Evolutionary conservation across 2,329 filamentous ascomycete species (phyloP).

Genomic region (Thyridium curvatum): DNA sequence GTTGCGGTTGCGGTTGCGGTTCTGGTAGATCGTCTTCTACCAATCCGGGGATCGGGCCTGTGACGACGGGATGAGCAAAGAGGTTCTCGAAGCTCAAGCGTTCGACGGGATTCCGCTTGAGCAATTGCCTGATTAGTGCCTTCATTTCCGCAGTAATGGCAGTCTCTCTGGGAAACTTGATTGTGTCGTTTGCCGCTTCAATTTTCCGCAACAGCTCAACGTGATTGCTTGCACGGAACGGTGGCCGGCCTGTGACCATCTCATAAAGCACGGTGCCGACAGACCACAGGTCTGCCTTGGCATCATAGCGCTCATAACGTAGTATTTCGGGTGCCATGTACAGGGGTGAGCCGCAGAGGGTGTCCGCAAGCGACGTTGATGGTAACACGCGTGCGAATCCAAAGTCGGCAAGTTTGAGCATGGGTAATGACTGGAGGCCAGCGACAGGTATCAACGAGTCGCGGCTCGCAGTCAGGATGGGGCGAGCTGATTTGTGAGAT

Average conservation of each 20-base stretch:
- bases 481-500: constrained; percentile 53
- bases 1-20: constrained; percentile 3
- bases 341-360: constrained; percentile 88
- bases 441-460: constrained; percentile 75
- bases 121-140: constrained; percentile 66
- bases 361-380: constrained; percentile 87
- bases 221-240: constrained; percentile 89
- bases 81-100: constrained; percentile 82
- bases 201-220: constrained; percentile 91
- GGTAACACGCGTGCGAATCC: constrained; percentile 94
- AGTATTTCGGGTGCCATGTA: constrained; percentile 99
- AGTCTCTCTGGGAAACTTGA: constrained; percentile 72
- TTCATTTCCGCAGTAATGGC: constrained; percentile 72
- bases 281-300: constrained; percentile 95
- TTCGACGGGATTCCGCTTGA: constrained; percentile 82
- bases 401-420: constrained; percentile 97
- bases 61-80: constrained; percentile 70
- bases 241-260: constrained; percentile 86
- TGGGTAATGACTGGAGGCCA: constrained; percentile 78
- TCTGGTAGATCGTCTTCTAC: constrained; percentile 67
- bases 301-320: constrained; percentile 94
- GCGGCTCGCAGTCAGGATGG: constrained; percentile 70
- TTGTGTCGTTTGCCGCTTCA: constrained; percentile 78
- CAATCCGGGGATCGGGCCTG: constrained; percentile 70
- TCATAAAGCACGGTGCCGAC: constrained; percentile 93